A percentile compares a stretch with the other conserved stretches of the same genome.
Conservation (phyloP, 177 flowering plant species). For the Vitis hybrid region DNA sequence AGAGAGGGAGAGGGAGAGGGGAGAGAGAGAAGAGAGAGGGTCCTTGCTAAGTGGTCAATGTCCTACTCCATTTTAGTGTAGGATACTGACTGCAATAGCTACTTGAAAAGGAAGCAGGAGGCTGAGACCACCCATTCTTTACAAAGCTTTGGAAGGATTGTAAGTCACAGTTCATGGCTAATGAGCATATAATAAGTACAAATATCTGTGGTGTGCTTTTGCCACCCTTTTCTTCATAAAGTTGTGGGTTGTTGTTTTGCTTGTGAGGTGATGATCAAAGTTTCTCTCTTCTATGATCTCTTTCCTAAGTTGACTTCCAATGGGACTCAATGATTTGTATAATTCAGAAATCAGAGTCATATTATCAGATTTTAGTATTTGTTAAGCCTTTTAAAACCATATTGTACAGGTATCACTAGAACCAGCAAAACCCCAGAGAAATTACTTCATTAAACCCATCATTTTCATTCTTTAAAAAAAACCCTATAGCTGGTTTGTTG, state of each 20-base stretch:
- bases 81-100: slow-evolving; percentile 12
- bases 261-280: neutral
- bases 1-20: slow-evolving; percentile 10
- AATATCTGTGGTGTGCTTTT: slow-evolving; percentile 10
- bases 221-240: neutral
- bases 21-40: slow-evolving; percentile 7
- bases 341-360: neutral
- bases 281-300: neutral
- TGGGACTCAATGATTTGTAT: neutral
- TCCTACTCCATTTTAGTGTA: slow-evolving; percentile 22
- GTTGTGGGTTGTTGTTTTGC: neutral
- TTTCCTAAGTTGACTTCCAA: neutral
- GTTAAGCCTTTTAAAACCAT: too few species aligned
- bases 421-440: neutral
- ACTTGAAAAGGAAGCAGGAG: slow-evolving; percentile 4
- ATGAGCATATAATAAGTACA: slow-evolving; percentile 22
- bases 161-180: slow-evolving; percentile 20
- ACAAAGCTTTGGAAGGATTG: slow-evolving; percentile 21
- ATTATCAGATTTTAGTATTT: too few species aligned
- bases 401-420: too few species aligned
- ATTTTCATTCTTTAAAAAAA: neutral
- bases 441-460: neutral
- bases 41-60: slow-evolving; percentile 7
- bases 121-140: slow-evolving; percentile 26
- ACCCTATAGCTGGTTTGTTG: too few species aligned